Evolutionary conservation across 148 eudicot species (phyloP), one percentile per base, ranked within the genome.

Genomic region (Rhododendron vialii): DNA sequence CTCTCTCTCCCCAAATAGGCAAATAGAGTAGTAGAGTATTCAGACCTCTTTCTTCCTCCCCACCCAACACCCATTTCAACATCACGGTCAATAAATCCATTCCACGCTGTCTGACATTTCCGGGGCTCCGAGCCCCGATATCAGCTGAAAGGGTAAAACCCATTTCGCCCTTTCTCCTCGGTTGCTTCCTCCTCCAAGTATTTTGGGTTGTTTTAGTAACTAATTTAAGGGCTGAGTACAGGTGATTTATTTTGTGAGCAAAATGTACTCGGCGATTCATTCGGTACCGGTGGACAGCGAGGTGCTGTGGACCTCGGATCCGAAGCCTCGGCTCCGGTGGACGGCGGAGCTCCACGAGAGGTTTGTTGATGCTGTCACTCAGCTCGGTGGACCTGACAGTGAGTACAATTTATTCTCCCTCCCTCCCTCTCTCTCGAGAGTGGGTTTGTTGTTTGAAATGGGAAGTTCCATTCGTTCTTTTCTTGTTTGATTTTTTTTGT

Each of bases 341-440:
- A 92, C 93, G 12, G 86, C 89, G 28, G 93, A 92, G 88, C 92
- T 91, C 26, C 92, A 92, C 41, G 93, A 92, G 36, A 85, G 92
- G 36, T 35, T 35, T 61, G 91, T 91, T 12, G 94, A 92, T 59
- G 94, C 94, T n/a, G 94, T 92, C 13, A 81, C 92, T 76, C 94
- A 92, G 85, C 94, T 92, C 67, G 94, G 94, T 45, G 94, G 94
- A 85, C 93, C 94, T 43, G 93, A 92, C 55, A 92, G 94, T 92
- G 14, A 51, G 92, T 87, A 7, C 71, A 24, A 13, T 50, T 11
- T 50, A 1, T 50, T 17, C 63, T 15, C 6, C 12, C 50, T 61
- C 45, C 43, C 43, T 41, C 43, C 0, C 63, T 57, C 65, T 24
- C 71, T 63, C 69, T 63, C 71, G 3, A 0, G 10, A 0, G 1